Evolutionary conservation across 768 basidiomycete genomes (phyloP), one percentile per base, ranked within the genome.

Genomic region (Gloeophyllum trabeum): DNA sequence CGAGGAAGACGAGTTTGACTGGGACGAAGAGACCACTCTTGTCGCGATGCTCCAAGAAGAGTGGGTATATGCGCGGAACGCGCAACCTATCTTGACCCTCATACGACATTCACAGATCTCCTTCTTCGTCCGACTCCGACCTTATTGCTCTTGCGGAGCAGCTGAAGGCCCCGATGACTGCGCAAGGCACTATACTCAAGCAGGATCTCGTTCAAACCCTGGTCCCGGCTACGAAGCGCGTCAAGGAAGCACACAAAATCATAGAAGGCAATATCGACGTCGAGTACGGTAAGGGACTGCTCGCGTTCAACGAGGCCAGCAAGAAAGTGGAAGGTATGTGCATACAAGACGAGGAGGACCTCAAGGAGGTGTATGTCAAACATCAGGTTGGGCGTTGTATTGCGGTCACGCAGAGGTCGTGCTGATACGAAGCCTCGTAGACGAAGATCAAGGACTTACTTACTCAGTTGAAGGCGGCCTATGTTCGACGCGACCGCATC

Each of bases 201-300:
- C 56, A 61, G n/a, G 46, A 58, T 41, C 46, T 60, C 38, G 58
- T 46, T 26, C 54, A 61, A 23, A 54, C 59, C 4, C 37, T 66
- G 42, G 45, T 67, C 13, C 68, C 64, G 3, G 61, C 61, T 30
- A 46, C 60, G 4, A 52, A 56, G 3, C 57, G 52, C 46, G 58
- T 65, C 40, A 59, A 54, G 25, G 53, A 59, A n/a, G 51, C 61
- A 41, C 68, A 69, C 48, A 57, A 53, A 12, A 46, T 46, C 20
- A 40, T 69, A 24, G 28, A 32, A 32, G 28, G 16, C 10, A 32
- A 32, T 10, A 32, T 32, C 28, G 28, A 32, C 16, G 16, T 32
- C 10, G 16, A 10, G 10, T 32, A 32, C 16, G 28, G 28, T 10
- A 32, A 10, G 10, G 28, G 28, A 32, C 10, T 32, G 10, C 10